Evolutionary conservation across 2,329 filamentous ascomycete genomes (phyloP), one percentile per base, ranked within the genome.

Genomic region (Cercospora sesami): DNA sequence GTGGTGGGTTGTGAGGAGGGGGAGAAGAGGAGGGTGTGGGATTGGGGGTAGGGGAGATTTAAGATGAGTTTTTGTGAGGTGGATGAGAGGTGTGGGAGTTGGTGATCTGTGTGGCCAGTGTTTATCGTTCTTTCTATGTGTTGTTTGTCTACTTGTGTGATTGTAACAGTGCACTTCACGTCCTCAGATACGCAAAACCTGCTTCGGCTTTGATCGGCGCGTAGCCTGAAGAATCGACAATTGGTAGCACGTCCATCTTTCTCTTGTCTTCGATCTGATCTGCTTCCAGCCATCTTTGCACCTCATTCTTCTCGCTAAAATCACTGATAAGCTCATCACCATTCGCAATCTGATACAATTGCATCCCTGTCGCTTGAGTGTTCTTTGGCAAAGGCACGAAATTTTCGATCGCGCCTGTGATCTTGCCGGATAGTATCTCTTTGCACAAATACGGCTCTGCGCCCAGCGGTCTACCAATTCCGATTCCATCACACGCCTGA

Each of bases 251-350:
- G 10, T 64, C 65, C 18, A 69, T 70, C 70, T 75, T 77, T 62
- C 75, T 69, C 63, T 71, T 67, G 33, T 75, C 76, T 63, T 78
- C 75, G 60, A 66, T 70, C 45, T 75, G 69, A 39, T 73, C 70
- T 21, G 74, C 74, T 33, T 74, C 71, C 7, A 75, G 55, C 72
- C 74, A 77, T 30, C 75, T 66, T 67, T 73, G 63, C n/a, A 78
- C 75, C 62, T 77, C 76, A 16, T 55, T 67, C 65, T 75, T 70
- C 30, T 75, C 74, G 59, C 75, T 76, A 72, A 72, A 78, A 66
- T 78, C 76, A 60, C 75, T 77, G 8, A 75, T 69, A 36, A 73
- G 21, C 16, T 66, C 63, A n/a, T 76, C 70, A 6, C 73, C 74
- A 5, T 70, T 67, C 0, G 73, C 76, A 23, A 76, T 69, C 42